Base-by-base conservation (phyloP, 768 basidiomycete genomes). In the Leccinum rimulosum region DNA sequence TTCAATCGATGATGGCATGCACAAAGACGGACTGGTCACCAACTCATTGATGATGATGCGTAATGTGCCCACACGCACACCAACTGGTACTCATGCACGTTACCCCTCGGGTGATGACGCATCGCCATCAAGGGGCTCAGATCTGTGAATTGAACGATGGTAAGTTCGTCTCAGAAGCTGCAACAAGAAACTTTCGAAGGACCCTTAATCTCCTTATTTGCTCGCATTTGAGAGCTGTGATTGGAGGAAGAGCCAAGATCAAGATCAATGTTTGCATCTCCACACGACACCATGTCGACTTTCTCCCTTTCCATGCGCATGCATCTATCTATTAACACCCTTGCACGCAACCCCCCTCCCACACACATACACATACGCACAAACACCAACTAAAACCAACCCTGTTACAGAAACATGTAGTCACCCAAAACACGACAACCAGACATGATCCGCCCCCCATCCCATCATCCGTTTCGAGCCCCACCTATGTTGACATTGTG, bases 341-440 rank as follows among this genome's bases (percentile, higher is more conserved):
- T 33, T 4, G 11, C 36, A 38, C 36, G 31, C 31, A 33, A 27
- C 27, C 33, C 36, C 36, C 7, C 36, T 8, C 36, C 40, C 40
- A 43, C n/a, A 19, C 4, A 19, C 4, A 27, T 27, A 19, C 40
- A 45, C 43, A 19, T 19, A 19, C 43, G n/a, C 40, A 43, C 40
- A 45, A 45, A 19, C 40, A 19, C 19, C 43, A 45, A 45, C 43
- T 45, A 45, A 45, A 45, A 45, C 43, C 43, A 27, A 43, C 50
- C 55, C 55, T 31, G 55, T 55, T 25, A 48, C 52, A 47, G 43
- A 43, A 47, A 53, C 30, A 27, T 33, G 49, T 52, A 12, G 48
- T 43, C 40, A 48, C 17, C 58, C 54, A 49, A 67, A 57, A 50
- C 52, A 56, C 57, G 36, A 36, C 50, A 30, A 38, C 55, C 40